Conservation (phyloP, 345 rosid genomes). For the Durio zibethinus region DNA sequence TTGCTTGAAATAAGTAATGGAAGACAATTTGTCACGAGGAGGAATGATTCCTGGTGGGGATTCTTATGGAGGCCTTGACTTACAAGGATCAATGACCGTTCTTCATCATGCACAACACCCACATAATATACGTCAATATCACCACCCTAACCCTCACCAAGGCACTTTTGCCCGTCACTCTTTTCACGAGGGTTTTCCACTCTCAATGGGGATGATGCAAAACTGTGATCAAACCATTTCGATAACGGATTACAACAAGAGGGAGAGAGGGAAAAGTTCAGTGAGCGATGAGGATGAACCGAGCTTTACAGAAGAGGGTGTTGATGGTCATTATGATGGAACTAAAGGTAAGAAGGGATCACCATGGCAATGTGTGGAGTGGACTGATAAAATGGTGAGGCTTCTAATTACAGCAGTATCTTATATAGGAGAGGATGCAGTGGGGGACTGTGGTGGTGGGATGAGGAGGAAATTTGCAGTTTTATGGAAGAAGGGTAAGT, state of each 20-base stretch:
- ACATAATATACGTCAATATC: slow-evolving; percentile 50
- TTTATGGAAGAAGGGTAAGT: slow-evolving; percentile 82
- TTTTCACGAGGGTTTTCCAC: slow-evolving; percentile 61
- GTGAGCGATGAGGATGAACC: slow-evolving; percentile 84
- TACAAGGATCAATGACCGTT: slow-evolving; percentile 62
- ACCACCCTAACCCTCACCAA: slow-evolving; percentile 47
- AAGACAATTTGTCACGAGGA: slow-evolving; percentile 66
- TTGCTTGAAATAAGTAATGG: slow-evolving; percentile 40
- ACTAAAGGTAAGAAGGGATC: slow-evolving; percentile 56
- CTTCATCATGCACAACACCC: slow-evolving; percentile 46
- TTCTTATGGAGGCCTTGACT: slow-evolving; percentile 66
- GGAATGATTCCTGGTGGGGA: slow-evolving; percentile 59
- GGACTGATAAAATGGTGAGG: slow-evolving; percentile 93
- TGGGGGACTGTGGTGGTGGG: slow-evolving; percentile 45
- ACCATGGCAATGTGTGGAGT: slow-evolving; percentile 89
- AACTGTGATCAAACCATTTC: slow-evolving; percentile 51
- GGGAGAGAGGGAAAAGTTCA: slow-evolving; percentile 53
- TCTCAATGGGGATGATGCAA: slow-evolving; percentile 60
- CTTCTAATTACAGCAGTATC: slow-evolving; percentile 86
- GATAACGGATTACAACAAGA: slow-evolving; percentile 44
- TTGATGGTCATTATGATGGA: slow-evolving; percentile 47
- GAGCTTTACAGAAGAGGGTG: slow-evolving; percentile 68
- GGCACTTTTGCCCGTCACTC: slow-evolving; percentile 38
- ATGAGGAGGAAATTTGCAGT: slow-evolving; percentile 64
- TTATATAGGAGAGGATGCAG: slow-evolving; percentile 67